Percentiles rank a stretch among this genome's conserved stretches.
Evolutionary conservation across 1,139 yeast genomes (phyloP).

Genomic region (Yamadazyma mexicana): DNA sequence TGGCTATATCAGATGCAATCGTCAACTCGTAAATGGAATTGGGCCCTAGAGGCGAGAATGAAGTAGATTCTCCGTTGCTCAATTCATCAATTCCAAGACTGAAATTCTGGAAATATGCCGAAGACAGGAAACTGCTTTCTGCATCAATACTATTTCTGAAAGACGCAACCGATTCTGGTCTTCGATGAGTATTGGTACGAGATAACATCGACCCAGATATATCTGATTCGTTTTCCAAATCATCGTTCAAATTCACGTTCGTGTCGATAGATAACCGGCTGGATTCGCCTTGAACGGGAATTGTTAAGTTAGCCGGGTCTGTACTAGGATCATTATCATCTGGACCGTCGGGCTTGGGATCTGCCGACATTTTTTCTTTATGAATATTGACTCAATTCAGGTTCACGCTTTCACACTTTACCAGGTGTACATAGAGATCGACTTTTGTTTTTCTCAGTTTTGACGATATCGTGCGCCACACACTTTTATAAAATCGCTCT

Average conservation of each 20-base stretch:
- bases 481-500: not conserved
- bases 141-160: conserved; percentile 39
- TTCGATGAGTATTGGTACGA: conserved; percentile 13
- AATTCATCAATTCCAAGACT: conserved; percentile 20
- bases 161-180: conserved; percentile 25
- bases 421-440: too few species aligned
- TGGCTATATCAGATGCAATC: conserved; percentile 53
- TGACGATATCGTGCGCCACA: not conserved
- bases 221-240: conserved; percentile 26
- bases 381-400: too few species aligned
- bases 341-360: not conserved
- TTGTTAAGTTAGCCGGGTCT: conserved; percentile 2
- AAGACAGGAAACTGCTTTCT: conserved; percentile 35
- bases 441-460: not conserved
- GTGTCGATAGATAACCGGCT: conserved; percentile 30
- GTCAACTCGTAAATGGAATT: conserved; percentile 78
- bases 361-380: conserved; percentile 2
- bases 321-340: not conserved
- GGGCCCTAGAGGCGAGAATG: conserved; percentile 67
- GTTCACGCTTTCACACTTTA: too few species aligned
- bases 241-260: conserved; percentile 39
- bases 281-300: conserved; percentile 14
- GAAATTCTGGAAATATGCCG: conserved; percentile 29
- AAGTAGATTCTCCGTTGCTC: conserved; percentile 8
- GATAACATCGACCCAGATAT: conserved; percentile 15